These are phyloP conservation scores for Hevea brasiliensis DNA, from an alignment of 345 rosid genomes.

Conservation along the genomic window DNA sequence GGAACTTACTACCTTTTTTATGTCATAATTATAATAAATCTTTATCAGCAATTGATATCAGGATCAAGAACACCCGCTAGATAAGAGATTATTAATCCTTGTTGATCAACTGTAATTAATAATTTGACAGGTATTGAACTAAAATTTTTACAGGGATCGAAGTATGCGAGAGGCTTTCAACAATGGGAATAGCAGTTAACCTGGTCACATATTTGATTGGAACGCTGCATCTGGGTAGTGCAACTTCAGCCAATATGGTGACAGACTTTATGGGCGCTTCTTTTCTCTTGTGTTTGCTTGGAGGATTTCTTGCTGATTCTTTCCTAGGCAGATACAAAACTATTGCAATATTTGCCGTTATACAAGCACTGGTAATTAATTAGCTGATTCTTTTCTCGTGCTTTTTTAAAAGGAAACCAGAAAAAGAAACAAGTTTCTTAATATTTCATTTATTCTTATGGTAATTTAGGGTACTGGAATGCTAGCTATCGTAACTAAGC, in stretches of 20 bases:
- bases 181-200: conserved; percentile 68
- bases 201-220: conserved; percentile 58
- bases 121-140: too few species aligned
- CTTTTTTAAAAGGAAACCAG: too few species aligned
- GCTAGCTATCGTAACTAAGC: conserved; percentile 54
- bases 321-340: conserved; percentile 65
- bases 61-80: too few species aligned
- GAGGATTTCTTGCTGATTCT: conserved; percentile 69
- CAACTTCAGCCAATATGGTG: conserved; percentile 59
- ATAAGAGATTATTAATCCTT: too few species aligned
- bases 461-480: conserved; percentile 63
- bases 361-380: conserved; percentile 53
- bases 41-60: neutral
- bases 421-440: too few species aligned
- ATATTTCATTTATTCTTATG: too few species aligned
- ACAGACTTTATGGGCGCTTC: conserved; percentile 72
- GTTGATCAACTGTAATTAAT: too few species aligned
- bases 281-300: conserved; percentile 57
- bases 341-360: conserved; percentile 61
- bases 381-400: too few species aligned
- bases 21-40: neutral
- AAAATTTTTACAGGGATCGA: conserved; percentile 44
- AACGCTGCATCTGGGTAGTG: conserved; percentile 60
- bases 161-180: conserved; percentile 63
- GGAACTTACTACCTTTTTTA: neutral